Evolutionary conservation across 1,284 basidiomycete genomes (phyloP).

Genomic region (Rhodotorula mucilaginosa): DNA sequence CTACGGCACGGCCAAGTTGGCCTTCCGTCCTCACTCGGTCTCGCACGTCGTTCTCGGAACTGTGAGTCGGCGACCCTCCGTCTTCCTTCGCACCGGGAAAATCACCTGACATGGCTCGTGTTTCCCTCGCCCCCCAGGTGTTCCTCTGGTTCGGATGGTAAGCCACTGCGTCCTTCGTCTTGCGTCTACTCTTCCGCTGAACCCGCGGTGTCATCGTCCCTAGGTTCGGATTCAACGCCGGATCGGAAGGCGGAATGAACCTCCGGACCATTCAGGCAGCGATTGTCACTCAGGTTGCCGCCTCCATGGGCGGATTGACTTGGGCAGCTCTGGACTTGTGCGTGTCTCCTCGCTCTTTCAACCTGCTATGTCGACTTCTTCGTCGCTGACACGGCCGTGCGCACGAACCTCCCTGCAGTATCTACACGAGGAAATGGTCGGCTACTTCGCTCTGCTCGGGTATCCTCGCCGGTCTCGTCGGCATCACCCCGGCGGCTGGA

Average conservation of each 20-base stretch:
- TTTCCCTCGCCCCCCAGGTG: slow-evolving; percentile 45
- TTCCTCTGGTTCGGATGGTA: slow-evolving; percentile 92
- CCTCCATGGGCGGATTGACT: slow-evolving; percentile 70
- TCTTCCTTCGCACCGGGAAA: too few relatives aligned
- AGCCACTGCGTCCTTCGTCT: neutral
- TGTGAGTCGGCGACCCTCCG: too few relatives aligned
- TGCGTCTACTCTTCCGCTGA: neutral
- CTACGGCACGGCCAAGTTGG: slow-evolving; percentile 79
- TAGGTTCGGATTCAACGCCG: slow-evolving; percentile 65
- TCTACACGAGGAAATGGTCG: slow-evolving; percentile 79
- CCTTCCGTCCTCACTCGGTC: slow-evolving; percentile 92
- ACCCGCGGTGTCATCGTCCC: too few relatives aligned
- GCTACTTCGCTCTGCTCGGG: slow-evolving; percentile 97
- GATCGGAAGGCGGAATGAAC: slow-evolving; percentile 84
- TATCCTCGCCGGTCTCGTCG: slow-evolving; percentile 67
- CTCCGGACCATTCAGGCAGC: slow-evolving; percentile 80
- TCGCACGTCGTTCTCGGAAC: slow-evolving; percentile 84
- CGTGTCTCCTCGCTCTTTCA: slow-evolving; percentile 13
- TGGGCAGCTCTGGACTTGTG: slow-evolving; percentile 82
- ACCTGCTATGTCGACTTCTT: neutral
- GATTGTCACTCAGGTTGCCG: slow-evolving; percentile 85
- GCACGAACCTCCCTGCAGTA: slow-evolving; percentile 32
- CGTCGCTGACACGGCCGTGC: too few relatives aligned
- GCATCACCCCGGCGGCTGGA: slow-evolving; percentile 62
- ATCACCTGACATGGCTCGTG: too few relatives aligned